Conservation (phyloP, 2,329 filamentous ascomycete genomes). For the Cladorrhinum sp. region DNA sequence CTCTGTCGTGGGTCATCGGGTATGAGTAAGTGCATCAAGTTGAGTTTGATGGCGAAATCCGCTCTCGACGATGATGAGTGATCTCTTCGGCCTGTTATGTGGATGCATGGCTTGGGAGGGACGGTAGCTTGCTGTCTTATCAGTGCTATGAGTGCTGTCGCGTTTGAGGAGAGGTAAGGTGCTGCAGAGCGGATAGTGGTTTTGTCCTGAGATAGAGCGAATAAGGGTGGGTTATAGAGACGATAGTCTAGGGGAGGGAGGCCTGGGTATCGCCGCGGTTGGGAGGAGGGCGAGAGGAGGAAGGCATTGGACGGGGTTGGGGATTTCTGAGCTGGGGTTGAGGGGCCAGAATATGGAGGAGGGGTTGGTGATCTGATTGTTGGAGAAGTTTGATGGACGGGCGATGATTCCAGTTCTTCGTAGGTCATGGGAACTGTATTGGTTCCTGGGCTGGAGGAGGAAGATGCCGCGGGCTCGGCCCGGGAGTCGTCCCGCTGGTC, state of each 20-base stretch:
- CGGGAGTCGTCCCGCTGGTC: neutral
- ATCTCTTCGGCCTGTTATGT: conserved; percentile 45
- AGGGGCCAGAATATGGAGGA: conserved; percentile 37
- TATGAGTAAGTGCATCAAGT: conserved; percentile 52
- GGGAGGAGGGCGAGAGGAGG: neutral
- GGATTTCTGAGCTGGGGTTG: conserved; percentile 20
- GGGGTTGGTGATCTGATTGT: conserved; percentile 24
- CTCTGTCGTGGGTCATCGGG: conserved; percentile 43
- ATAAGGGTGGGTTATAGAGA: conserved; percentile 51
- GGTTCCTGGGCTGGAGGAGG: conserved; percentile 11
- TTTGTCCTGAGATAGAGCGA: conserved; percentile 48
- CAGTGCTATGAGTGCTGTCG: conserved; percentile 43
- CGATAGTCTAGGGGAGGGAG: conserved; percentile 49
- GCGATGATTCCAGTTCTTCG: conserved; percentile 15
- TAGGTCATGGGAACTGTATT: conserved; percentile 23
- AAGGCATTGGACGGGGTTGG: neutral
- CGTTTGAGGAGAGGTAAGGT: conserved; percentile 47
- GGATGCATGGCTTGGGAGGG: conserved; percentile 53
- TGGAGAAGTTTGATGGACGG: neutral
- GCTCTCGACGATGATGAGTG: conserved; percentile 23
- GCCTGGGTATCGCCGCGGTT: conserved; percentile 42
- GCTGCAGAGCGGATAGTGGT: conserved; percentile 47
- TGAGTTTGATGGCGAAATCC: conserved; percentile 54
- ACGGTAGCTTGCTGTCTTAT: conserved; percentile 48
- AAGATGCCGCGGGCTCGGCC: conserved; percentile 3